These are phyloP conservation scores for Anacardium occidentale DNA, from an alignment of 345 rosid species.

Conservation along the genomic window DNA sequence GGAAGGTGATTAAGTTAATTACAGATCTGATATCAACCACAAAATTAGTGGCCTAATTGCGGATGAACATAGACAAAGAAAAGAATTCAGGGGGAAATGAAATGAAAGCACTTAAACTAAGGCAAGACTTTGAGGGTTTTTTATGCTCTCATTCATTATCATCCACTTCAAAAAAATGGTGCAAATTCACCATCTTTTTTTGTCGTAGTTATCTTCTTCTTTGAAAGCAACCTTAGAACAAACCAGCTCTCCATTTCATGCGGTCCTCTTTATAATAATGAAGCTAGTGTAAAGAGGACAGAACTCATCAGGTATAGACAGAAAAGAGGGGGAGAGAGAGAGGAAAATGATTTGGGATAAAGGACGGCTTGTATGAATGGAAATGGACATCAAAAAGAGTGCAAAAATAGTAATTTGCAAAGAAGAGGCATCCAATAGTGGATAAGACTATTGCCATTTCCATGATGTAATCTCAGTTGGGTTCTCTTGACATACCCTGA, in stretches of 20 bases:
- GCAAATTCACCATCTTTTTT: constrained; percentile 27
- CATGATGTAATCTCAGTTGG: constrained; percentile 14
- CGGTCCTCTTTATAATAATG: constrained; percentile 58
- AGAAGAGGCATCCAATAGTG: constrained; percentile 31
- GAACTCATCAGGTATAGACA: constrained; percentile 35
- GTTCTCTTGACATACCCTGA: constrained; percentile 19
- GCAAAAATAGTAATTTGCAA: constrained; percentile 23
- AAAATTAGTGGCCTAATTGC: not conserved
- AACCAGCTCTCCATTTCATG: constrained; percentile 51
- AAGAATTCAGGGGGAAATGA: constrained; percentile 2
- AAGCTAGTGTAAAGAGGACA: constrained; percentile 47
- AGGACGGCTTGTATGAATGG: constrained; percentile 76
- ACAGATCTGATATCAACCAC: not conserved
- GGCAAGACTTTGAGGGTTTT: constrained; percentile 30
- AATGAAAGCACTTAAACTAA: constrained; percentile 35
- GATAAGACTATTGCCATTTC: constrained; percentile 25
- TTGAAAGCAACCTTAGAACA: constrained; percentile 80
- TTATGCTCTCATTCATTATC: constrained; percentile 36
- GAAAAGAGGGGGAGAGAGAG: constrained; percentile 18
- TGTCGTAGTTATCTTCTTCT: constrained; percentile 48
- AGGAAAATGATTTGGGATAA: constrained; percentile 10
- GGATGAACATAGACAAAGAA: constrained; percentile 1
- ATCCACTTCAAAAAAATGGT: constrained; percentile 32
- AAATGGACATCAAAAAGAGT: constrained; percentile 34
- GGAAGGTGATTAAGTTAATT: not conserved